Conservation (phyloP, 2,329 filamentous ascomycete species). For the Ceratocystiopsis sp. region DNA sequence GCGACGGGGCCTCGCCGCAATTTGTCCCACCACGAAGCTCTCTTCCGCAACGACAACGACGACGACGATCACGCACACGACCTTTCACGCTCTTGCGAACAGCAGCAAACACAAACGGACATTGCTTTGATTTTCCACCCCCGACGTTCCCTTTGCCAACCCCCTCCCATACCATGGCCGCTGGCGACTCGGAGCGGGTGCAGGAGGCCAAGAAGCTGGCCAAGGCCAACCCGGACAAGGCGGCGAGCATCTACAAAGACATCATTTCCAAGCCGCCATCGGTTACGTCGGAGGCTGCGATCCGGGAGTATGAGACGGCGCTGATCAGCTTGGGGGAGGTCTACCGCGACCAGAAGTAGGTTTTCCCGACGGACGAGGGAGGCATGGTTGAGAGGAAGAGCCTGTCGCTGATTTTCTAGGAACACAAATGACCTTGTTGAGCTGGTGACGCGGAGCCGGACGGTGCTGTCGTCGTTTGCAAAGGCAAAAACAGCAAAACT, state of each 20-base stretch:
- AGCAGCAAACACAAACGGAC: no score
- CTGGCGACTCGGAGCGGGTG: constrained; percentile 48
- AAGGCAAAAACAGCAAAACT: constrained; percentile 98
- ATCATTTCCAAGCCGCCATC: constrained; percentile 75
- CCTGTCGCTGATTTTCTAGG: constrained; percentile 22
- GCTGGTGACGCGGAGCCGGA: constrained; percentile 77
- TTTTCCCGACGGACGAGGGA: constrained; percentile 9
- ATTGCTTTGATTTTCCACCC: no score
- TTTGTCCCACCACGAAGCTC: not conserved
- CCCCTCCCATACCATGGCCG: constrained; percentile 27
- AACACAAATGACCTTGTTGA: constrained; percentile 73
- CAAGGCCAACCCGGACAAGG: constrained; percentile 66
- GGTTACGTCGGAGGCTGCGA: constrained; percentile 64
- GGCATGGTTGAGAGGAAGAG: constrained; percentile 13
- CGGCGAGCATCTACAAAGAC: constrained; percentile 76
- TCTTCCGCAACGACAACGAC: no score
- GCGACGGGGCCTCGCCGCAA: no score
- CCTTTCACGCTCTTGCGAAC: not conserved
- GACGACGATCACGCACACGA: not conserved
- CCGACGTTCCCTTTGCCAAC: not conserved
- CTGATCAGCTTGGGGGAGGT: constrained; percentile 80
- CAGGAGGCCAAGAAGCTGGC: constrained; percentile 75
- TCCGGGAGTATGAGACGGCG: constrained; percentile 81
- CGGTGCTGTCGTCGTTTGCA: constrained; percentile 85
- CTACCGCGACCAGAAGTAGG: constrained; percentile 75